Base-by-base conservation (phyloP, 73 alveolate species). In the Halteria grandinella region DNA sequence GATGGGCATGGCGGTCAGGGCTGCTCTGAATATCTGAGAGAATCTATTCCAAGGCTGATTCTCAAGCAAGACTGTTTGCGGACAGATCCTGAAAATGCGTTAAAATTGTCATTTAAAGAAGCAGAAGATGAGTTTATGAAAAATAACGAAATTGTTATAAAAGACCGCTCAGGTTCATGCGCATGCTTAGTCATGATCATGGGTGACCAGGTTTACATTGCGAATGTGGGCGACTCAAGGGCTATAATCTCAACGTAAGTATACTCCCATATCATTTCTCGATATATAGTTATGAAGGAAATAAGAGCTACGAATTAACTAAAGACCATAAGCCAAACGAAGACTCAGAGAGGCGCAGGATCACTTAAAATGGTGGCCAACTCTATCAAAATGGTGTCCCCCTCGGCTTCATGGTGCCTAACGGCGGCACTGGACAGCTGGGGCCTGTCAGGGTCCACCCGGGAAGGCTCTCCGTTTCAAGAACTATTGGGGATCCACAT, bases 1-100 rank as follows among this genome's bases (percentile, higher is more conserved):
- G 99, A 96, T 91, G 99, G 99, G 7, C 99, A 96, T 86, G 98
- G 99, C 50, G 99, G 99, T 23, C 90, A 87, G 37, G 91, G 91
- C 10, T 96, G 99, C 81, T 90, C 99, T n/a, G 98, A 96, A 33
- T 96, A 81, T 86, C 83, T 96, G 58, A 90, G 98, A 89, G 98
- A 95, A 62, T 76, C 93, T 55, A 66, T 96, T 55, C 98, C 95
- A 82, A 53, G 74, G 40, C 54, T 76, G 18, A 85, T 85, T n/a
- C 63, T 85, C 0, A 69, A 52, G 44, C 86, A 85, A 33, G 48
- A 41, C 20, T 32, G 59, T 24, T 78, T 85, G 17, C 90, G 85
- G 6, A 1, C 11, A 15, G 23, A 78, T 44, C 83, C 91, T 14
- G 70, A 70, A 66, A 37, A 70, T 34, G 85, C 91, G n/a, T 52